Conservation (phyloP, 2,329 filamentous ascomycete genomes). For the Fonsecaea erecta region DNA sequence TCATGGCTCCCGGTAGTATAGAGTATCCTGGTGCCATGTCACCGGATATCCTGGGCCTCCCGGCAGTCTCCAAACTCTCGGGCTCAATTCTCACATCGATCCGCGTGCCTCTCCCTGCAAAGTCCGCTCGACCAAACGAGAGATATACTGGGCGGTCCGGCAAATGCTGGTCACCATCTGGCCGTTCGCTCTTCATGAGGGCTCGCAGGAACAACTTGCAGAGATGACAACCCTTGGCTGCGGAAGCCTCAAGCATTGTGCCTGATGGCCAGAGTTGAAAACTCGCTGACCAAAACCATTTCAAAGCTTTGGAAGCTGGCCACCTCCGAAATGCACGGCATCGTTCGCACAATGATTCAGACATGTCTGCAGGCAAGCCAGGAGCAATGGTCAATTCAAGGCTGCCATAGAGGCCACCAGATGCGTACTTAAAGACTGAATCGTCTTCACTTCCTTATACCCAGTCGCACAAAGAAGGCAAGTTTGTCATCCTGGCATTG, state of each 20-base stretch:
- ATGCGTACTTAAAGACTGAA: too few species aligned
- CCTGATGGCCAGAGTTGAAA: neutral
- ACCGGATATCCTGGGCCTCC: neutral
- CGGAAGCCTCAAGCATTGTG: neutral
- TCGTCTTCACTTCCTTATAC: too few species aligned
- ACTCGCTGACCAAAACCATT: neutral
- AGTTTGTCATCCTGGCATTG: too few species aligned
- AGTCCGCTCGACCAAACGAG: neutral
- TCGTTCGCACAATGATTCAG: neutral
- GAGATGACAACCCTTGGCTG: neutral
- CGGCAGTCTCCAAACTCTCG: neutral
- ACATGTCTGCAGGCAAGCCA: neutral
- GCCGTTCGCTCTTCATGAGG: neutral
- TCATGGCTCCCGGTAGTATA: neutral
- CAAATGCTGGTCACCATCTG: neutral
- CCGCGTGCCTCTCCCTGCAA: neutral
- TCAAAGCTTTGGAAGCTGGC: neutral
- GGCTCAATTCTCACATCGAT: neutral
- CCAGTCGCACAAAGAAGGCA: too few species aligned
- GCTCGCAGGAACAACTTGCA: neutral
- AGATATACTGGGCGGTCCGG: neutral
- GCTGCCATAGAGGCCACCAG: too few species aligned
- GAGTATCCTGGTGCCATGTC: neutral
- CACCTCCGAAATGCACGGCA: neutral
- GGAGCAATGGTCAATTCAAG: too few species aligned